Percentiles rank a stretch among this genome's conserved stretches.
Evolutionary conservation across 106 monocot species (phyloP).

Genomic region (Phalaenopsis aphrodite): DNA sequence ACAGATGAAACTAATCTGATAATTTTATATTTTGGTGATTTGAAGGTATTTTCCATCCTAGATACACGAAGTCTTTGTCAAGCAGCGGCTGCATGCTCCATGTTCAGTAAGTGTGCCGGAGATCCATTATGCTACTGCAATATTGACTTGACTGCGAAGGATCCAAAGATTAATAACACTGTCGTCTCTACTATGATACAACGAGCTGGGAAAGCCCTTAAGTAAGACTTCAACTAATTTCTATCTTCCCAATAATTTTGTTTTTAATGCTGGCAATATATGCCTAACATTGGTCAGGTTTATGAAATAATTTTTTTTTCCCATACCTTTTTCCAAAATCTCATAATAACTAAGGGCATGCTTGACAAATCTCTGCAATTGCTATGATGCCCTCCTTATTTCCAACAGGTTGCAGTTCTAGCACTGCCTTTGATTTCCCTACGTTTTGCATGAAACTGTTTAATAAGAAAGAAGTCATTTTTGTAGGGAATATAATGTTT

Average conservation of each 20-base stretch:
- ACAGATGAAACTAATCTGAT: background rate
- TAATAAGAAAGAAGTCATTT: no score
- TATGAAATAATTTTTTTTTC: background rate
- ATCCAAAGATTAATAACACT: constrained; percentile 39
- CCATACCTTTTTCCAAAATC: no score
- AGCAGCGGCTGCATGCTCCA: constrained; percentile 59
- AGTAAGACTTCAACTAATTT: constrained; percentile 27
- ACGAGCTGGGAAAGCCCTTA: constrained; percentile 59
- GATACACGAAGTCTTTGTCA: constrained; percentile 66
- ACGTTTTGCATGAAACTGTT: no score
- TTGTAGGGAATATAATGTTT: no score
- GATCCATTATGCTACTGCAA: constrained; percentile 70
- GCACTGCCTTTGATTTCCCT: no score
- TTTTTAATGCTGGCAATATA: background rate
- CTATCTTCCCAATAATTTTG: background rate
- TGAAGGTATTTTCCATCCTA: constrained; percentile 75
- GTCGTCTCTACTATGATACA: constrained; percentile 71
- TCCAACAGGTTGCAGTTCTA: no score
- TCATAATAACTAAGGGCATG: no score
- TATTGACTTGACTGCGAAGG: constrained; percentile 50
- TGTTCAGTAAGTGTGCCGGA: constrained; percentile 59
- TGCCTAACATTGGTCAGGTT: background rate
- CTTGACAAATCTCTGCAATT: no score
- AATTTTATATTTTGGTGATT: constrained; percentile 5
- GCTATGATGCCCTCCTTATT: no score